These are phyloP conservation scores for Sanguinoderma infundibulare DNA, from an alignment of 1,284 basidiomycete species.

Conservation along the genomic window DNA sequence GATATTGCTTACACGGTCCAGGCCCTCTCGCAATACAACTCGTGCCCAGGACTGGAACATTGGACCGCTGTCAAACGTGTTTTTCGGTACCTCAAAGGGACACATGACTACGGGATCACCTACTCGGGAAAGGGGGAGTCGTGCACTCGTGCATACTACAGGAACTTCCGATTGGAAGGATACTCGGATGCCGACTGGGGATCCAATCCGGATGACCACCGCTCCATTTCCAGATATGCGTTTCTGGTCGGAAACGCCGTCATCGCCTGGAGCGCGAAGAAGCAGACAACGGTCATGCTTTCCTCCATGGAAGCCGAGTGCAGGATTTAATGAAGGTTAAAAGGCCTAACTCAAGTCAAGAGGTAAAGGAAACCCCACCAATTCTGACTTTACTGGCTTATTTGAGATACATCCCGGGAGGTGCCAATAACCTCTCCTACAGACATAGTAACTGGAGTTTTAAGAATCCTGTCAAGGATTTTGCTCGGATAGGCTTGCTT, in stretches of 20 bases:
- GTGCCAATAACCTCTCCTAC: no score
- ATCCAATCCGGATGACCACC: neutral
- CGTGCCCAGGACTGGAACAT: constrained; percentile 6
- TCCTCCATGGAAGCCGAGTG: constrained; percentile 24
- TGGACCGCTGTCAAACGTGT: constrained; percentile 17
- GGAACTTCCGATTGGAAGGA: constrained; percentile 3
- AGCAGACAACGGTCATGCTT: constrained; percentile 19
- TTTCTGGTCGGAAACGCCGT: constrained; percentile 10
- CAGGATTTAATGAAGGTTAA: no score
- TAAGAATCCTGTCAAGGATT: no score
- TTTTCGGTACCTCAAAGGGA: constrained; percentile 18
- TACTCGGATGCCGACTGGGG: constrained; percentile 15
- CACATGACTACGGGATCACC: constrained; percentile 6
- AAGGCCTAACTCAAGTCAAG: no score
- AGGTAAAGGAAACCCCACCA: no score
- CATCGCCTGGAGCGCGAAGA: constrained; percentile 21
- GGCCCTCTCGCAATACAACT: constrained; percentile 8
- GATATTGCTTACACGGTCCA: constrained; percentile 13
- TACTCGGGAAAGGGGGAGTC: constrained; percentile 7
- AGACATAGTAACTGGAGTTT: no score
- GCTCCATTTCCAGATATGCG: constrained; percentile 15
- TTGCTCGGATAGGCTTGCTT: no score
- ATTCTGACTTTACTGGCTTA: no score
- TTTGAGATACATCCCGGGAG: no score
- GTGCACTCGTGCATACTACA: neutral